These are phyloP conservation scores for Triticum timopheevii DNA, from an alignment of 176 grass and related monocot species.

Conservation along the genomic window DNA sequence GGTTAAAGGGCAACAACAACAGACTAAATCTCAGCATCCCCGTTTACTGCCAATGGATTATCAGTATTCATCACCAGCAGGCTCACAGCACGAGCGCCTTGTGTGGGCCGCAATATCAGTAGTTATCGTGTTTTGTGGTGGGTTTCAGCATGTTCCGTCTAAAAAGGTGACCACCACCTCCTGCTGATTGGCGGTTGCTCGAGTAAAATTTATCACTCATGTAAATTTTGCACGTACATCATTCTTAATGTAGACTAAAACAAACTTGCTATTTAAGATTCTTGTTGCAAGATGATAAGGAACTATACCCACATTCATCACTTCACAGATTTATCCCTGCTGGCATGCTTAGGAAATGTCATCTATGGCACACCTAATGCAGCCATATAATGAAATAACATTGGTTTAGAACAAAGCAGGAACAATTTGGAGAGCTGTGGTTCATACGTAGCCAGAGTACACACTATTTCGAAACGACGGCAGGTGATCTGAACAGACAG, in stretches of 20 bases:
- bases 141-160: background rate
- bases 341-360: background rate
- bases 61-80: background rate
- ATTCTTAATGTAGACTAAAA: background rate
- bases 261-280: background rate
- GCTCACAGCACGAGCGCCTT: background rate
- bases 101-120: background rate
- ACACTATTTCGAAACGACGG: background rate
- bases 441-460: background rate
- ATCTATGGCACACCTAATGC: background rate
- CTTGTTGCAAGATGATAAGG: background rate
- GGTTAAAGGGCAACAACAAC: background rate
- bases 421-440: background rate
- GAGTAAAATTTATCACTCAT: background rate
- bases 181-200: background rate
- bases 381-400: background rate
- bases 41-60: background rate
- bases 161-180: background rate
- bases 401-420: background rate
- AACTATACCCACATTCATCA: background rate
- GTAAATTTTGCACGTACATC: background rate
- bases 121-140: background rate
- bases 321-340: background rate
- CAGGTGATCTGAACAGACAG: background rate
- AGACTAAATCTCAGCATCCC: background rate